Evolutionary conservation across 192 early-diverging fungal genomes (phyloP), one percentile per base, ranked within the genome.

Genomic region (Coemansia sp.): DNA sequence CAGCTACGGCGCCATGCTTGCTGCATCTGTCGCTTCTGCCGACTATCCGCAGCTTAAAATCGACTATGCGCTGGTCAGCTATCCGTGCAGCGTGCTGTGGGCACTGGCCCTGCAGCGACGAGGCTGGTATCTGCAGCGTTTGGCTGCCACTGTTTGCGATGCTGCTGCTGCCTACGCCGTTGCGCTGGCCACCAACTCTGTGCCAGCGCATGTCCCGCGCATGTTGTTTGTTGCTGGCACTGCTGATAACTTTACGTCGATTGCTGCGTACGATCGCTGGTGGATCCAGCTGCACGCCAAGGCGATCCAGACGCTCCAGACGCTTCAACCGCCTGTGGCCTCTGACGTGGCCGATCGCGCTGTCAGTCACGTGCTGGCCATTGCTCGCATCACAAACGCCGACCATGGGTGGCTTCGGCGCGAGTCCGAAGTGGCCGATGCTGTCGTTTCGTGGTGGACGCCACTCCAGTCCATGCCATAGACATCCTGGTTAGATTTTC

Each of bases 331-430:
- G 57, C 54, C 11, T 57, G 54, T 32, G 37, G 50, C 57, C 6
- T 14, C 41, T 13, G 24, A 39, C 16, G 65, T 32, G 22, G 68
- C 71, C 11, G 43, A 32, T 38, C 48, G 23, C 20, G 76, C 71
- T 6, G 67, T 63, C 13, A 67, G 27, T 29, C 57, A 62, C 23
- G 77, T 68, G 14, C 38, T 80, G 71, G 35, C 71, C 20, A 24
- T 59, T 1, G 72, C 62, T 54, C 60, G 58, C 45, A 54, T 69
- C 27, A 51, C 49, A 22, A 67, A 80, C 20, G 77, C 77, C 54
- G 68, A 80, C 77, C 77, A 80, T 52, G 70, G 68, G 54, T 80
- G 77, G 77, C 43, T 79, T 26, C 71, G 78, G 49, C 75, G 81
- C 59, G 75, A 75, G 61, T 26, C 55, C 58, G 81, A 83, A 12